phyloP scores from a whole-genome alignment of 108 stramenopile genomes.

The Cyclotella atomus region DNA sequence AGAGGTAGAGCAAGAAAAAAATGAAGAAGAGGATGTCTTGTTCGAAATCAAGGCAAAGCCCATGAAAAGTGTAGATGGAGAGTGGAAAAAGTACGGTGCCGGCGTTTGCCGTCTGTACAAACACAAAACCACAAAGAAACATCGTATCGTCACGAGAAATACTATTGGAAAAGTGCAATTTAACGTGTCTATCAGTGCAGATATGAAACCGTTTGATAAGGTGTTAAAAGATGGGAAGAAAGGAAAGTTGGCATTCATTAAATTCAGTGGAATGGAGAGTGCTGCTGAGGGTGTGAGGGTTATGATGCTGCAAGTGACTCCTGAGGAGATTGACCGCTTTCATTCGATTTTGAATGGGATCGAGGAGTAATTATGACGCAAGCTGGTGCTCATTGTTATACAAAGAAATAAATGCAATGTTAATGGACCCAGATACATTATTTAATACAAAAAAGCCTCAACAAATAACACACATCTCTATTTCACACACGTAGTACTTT shows the following conservation, averaged over 20 bases:
- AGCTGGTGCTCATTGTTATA: not conserved
- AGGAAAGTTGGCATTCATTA: slow-evolving; percentile 14
- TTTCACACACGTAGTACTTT: too few species aligned
- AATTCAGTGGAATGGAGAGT: slow-evolving; percentile 3
- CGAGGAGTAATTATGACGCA: not conserved
- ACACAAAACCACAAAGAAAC: slow-evolving; percentile 35
- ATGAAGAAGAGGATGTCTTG: slow-evolving; percentile 33
- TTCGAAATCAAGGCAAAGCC: slow-evolving; percentile 42
- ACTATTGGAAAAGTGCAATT: slow-evolving; percentile 42
- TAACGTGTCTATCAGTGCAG: slow-evolving; percentile 31
- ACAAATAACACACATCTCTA: too few species aligned
- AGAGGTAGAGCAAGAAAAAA: slow-evolving; percentile 33
- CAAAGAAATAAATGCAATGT: not conserved
- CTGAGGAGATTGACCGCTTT: not conserved
- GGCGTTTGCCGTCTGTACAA: slow-evolving; percentile 40
- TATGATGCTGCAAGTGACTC: not conserved
- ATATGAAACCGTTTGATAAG: slow-evolving; percentile 10
- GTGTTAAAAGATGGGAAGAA: slow-evolving; percentile 11
- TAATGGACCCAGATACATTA: too few species aligned
- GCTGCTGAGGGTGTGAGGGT: not conserved
- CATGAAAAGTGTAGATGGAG: slow-evolving; percentile 18
- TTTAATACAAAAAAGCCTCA: too few species aligned
- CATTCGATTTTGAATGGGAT: slow-evolving; percentile 1
- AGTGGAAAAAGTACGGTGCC: slow-evolving; percentile 37
- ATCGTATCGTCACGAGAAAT: slow-evolving; percentile 46